Evolutionary conservation across 495 filamentous ascomycete species (phyloP), one percentile per base, ranked within the genome.

Genomic region (Penicillium mononematosum): DNA sequence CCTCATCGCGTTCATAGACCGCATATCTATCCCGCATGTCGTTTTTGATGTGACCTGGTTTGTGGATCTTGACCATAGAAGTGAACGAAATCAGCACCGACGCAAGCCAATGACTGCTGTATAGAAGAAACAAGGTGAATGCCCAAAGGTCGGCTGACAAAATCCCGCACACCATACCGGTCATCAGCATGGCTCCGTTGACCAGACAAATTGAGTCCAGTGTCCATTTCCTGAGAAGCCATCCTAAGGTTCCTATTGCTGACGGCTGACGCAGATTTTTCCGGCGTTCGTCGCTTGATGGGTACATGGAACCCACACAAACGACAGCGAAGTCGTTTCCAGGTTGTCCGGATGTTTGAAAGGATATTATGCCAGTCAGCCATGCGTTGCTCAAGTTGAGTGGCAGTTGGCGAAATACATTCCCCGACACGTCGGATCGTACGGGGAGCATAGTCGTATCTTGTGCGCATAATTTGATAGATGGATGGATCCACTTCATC

Each of bases 81-180:
- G 53, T 55, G 22, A 62, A 56, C 2, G 68, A 64, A 27, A 70
- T 63, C 5, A 60, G 49, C 1, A 59, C 54, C 0, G 63, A 61
- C 8, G 63, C 58, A 0, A 62, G 32, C 68, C 68, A 70, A 48
- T 70, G 68, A 14, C 47, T 56, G 7, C 55, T 54, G 48, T 70
- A 70, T 6, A 70, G 45, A 31, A 63, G 60, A 36, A 70, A 70
- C 2, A 70, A 50, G 5, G 55, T 57, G 22, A 67, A 58, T 4
- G 63, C 68, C 68, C 68, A 70, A 22, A 70, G 45, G 19, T 70
- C 68, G 38, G 60, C 61, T 3, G 54, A 48, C n/a, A 70, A 61
- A 14, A 64, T 61, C 0, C 61, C 61, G 27, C 64, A 60, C 1
- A 68, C 41, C 48, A 63, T 60, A 6, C 65, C 68, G 2, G 58